phyloP scores from a whole-genome alignment of 2,329 filamentous ascomycete genomes.

The Sporothrix globosa region DNA sequence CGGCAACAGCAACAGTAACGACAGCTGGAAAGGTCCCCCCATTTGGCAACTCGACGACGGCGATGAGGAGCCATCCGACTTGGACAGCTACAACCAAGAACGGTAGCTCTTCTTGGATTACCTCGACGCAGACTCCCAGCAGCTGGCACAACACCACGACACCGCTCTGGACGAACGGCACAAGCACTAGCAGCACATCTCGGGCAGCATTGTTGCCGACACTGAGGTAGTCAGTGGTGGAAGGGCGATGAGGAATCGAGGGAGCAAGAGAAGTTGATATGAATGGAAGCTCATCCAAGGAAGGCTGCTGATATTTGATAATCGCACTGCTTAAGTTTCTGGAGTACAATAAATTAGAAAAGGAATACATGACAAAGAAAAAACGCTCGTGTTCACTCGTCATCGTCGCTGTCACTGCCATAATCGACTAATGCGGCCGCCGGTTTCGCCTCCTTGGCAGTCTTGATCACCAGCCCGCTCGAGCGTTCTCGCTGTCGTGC shows the following conservation, averaged over 20 bases:
- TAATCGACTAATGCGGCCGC: constrained; percentile 82
- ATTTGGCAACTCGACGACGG: constrained; percentile 10
- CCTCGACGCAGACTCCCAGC: background rate
- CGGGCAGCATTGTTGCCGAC: background rate
- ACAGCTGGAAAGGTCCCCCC: background rate
- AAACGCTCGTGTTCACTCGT: background rate
- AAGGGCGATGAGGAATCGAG: too few species aligned
- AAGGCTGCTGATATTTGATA: constrained; percentile 5
- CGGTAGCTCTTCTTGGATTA: background rate
- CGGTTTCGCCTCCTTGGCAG: constrained; percentile 55
- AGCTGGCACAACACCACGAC: background rate
- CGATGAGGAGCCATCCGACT: background rate
- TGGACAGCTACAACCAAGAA: background rate
- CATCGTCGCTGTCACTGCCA: constrained; percentile 67
- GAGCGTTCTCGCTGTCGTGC: constrained; percentile 51
- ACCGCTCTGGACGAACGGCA: background rate
- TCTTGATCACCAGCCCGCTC: constrained; percentile 58
- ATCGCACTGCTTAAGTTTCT: background rate
- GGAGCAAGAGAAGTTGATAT: constrained; percentile 7
- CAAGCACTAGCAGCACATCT: background rate
- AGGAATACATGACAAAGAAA: background rate
- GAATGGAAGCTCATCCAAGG: background rate
- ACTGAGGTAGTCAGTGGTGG: background rate
- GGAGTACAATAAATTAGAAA: background rate
- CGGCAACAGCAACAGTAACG: background rate